Evolutionary conservation across 1,284 basidiomycete species (phyloP), one percentile per base, ranked within the genome.

Genomic region (Ganoderma lucidum): DNA sequence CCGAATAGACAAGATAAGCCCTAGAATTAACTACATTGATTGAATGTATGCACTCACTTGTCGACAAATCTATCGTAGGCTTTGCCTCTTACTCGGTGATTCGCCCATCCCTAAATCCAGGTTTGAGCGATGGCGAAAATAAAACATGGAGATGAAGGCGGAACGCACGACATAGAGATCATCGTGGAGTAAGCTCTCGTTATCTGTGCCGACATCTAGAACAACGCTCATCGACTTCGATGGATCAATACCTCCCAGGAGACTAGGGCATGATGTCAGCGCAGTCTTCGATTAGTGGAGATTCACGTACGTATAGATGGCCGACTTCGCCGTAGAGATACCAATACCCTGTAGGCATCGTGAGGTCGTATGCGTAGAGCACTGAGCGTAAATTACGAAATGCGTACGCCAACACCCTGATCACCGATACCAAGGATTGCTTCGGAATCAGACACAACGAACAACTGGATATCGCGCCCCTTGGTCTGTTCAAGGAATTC

Each of bases 301-400:
- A 30, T 17, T 3, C 17, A 80, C 87, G 39, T 70, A 91, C 89
- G 93, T 93, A 78, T 96, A 96, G 32, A 97, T 90, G 10, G 88
- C 92, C 2, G 93, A 87, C 83, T 97, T 97, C 19, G 95, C 95
- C 4, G 93, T 90, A 0, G 93, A 91, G 75, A 97, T 97, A 28
- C 85, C 85, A 44, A 87, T 85, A 12, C 85, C 85, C 85, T 86
- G 69, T 14, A 59, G 10, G 37, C 41, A 2, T 15, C 41, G 28
- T 63, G 39, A 63, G 59, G 51, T 45, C 32, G 48, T n/a, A 56
- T 17, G 41, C 23, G 30, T 15, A 41, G 32, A 48, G 19, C 61
- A 19, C 39, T 70, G 32, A 14, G 37, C 30, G 60, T 30, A 37
- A 17, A 14, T 19, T 41, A 67, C 37, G 51, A 28, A 23, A 44